Evolutionary conservation across 768 basidiomycete genomes (phyloP).

Genomic region (Termitomyces sp.): DNA sequence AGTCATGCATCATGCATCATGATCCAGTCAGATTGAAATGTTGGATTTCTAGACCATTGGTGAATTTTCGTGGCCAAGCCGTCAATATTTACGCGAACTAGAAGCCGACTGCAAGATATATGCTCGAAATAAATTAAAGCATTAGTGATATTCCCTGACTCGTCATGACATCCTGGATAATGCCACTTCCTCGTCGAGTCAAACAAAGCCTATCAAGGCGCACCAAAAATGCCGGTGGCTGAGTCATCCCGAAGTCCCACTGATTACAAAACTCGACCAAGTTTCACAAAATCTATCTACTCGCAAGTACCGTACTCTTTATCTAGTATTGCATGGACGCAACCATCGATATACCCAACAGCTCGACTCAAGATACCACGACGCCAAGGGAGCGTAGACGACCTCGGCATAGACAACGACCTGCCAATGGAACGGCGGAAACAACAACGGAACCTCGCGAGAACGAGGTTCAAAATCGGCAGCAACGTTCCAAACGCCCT

Average conservation of each 20-base stretch:
- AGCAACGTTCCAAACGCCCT: not conserved
- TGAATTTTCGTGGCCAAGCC: too few relatives aligned
- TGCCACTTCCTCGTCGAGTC: too few relatives aligned
- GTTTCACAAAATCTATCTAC: not conserved
- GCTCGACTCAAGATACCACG: not conserved
- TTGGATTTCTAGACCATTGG: too few relatives aligned
- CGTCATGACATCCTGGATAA: not conserved
- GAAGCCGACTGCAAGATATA: not conserved
- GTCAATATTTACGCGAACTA: not conserved
- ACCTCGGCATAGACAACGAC: conserved; percentile 6
- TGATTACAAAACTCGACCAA: not conserved
- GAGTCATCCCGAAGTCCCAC: not conserved
- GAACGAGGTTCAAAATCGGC: conserved; percentile 1
- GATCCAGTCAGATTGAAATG: too few relatives aligned
- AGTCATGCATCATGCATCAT: not conserved
- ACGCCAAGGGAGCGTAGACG: conserved; percentile 1
- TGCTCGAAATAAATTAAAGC: not conserved
- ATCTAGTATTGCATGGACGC: conserved; percentile 8
- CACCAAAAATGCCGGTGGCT: not conserved
- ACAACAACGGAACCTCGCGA: conserved; percentile 5
- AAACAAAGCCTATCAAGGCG: too few relatives aligned
- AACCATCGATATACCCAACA: conserved; percentile 8
- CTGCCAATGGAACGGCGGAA: conserved; percentile 1
- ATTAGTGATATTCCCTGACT: too few relatives aligned
- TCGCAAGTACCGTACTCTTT: not conserved